Base-by-base conservation (phyloP, 2,329 filamentous ascomycete species). In the Exserohilum turcica region DNA sequence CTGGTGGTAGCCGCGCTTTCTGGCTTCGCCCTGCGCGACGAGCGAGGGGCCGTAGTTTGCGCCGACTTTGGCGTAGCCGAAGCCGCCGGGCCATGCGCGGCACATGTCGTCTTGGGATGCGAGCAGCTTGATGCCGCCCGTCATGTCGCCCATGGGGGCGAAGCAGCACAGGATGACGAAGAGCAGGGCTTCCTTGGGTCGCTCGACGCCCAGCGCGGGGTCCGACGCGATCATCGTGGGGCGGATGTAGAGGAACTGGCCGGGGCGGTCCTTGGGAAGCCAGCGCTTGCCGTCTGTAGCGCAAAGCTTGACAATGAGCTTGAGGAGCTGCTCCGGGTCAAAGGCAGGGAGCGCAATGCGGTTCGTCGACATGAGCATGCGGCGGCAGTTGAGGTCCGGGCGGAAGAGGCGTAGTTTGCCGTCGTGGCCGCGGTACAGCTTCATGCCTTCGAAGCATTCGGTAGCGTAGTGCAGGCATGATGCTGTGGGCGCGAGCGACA, bases 11-110 rank as follows among this genome's bases (percentile, higher is more conserved):
- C 93, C 92, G 35, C 84, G 78, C 9, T 78, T 79, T 50, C 86
- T 79, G 3, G 92, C 92, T 74, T 92, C 89, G 15, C 82, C 82
- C 43, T 92, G 92, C 3, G 91, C 90, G 48, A 91, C 81, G 48
- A 97, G 81, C 16, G 85, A 87, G 15, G 92, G 92, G 0, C 92
- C 92, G 74, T 96, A 97, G 80, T 96, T 97, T 56, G 92, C 92
- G 48, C 92, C 92, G 29, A 97, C 84, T 78, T 97, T 97, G 56
- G 92, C 91, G 70, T 89, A 92, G 0, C 92, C 92, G 73, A 95
- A 96, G 8, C 93, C 92, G 56, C 92, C 92, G 16, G 91, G 91
- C 92, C 92, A 97, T 10, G 92, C 92, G 61, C 92, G 88, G 52
- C 96, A 86, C 80, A 88, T 90, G 74, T 96, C 90, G 61, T 92